These are phyloP conservation scores for Diutina rugosa DNA, from an alignment of 1,139 yeast genomes.

Conservation along the genomic window DNA sequence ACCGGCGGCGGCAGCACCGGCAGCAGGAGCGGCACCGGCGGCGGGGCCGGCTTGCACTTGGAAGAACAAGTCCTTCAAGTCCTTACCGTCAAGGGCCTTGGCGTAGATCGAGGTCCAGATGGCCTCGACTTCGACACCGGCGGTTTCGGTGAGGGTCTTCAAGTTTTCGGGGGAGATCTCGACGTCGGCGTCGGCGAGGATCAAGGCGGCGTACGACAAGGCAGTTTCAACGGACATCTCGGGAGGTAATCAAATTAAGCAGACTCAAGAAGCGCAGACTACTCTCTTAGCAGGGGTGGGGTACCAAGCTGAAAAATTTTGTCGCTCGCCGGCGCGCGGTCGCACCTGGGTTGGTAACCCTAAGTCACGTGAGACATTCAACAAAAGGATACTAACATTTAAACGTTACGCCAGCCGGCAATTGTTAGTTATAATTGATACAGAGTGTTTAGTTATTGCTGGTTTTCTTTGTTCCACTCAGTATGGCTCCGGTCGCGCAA, in stretches of 20 bases:
- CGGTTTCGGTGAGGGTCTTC: conserved; percentile 73
- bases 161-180: conserved; percentile 93
- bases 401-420: too few species aligned
- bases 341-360: neutral
- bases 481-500: too few species aligned
- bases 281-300: conserved; percentile 4
- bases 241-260: conserved; percentile 7
- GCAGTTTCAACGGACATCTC: conserved; percentile 71
- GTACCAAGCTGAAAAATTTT: neutral
- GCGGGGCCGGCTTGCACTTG: conserved; percentile 71
- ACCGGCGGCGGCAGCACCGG: conserved; percentile 37
- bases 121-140: conserved; percentile 76
- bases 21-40: conserved; percentile 49
- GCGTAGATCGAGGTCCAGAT: conserved; percentile 75
- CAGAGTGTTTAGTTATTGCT: too few species aligned
- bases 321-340: neutral
- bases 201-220: conserved; percentile 87
- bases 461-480: too few species aligned
- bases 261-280: conserved; percentile 10
- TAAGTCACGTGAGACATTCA: neutral
- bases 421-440: too few species aligned
- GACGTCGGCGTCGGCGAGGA: conserved; percentile 94
- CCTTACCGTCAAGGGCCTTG: conserved; percentile 94
- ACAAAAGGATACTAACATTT: too few species aligned
- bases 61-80: conserved; percentile 83